Conservation (phyloP, 345 rosid species). For the Carallia pectinifolia region DNA sequence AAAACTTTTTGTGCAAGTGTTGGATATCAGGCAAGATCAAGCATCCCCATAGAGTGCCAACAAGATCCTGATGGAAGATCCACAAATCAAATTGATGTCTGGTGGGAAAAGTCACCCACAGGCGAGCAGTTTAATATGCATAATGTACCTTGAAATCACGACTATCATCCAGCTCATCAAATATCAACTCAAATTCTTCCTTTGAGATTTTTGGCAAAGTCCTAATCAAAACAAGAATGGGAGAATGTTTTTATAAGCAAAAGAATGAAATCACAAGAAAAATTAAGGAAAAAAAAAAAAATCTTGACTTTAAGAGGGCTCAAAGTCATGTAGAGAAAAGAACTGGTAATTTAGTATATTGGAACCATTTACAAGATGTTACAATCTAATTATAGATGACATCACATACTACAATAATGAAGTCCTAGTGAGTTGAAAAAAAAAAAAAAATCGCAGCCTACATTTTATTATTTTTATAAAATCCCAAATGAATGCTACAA, state of each 20-base stretch:
- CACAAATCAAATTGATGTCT: too few species aligned
- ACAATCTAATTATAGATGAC: not conserved
- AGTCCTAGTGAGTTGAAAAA: not conserved
- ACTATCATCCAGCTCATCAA: conserved; percentile 87
- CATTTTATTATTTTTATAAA: too few species aligned
- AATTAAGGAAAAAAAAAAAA: not conserved
- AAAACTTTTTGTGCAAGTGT: too few species aligned
- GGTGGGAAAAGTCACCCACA: too few species aligned
- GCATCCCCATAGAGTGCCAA: too few species aligned
- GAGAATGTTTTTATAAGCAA: not conserved
- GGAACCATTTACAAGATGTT: not conserved
- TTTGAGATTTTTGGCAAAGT: conserved; percentile 78
- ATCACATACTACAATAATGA: not conserved
- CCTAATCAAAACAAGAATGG: conserved; percentile 37
- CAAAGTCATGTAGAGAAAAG: not conserved
- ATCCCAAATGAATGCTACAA: too few species aligned
- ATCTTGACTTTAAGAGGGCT: not conserved
- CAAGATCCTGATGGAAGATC: too few species aligned
- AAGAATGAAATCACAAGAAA: not conserved
- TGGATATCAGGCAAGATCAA: too few species aligned
- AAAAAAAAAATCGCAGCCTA: too few species aligned
- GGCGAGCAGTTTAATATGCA: too few species aligned
- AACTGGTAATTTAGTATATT: not conserved
- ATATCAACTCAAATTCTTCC: conserved; percentile 84
- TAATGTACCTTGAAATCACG: conserved; percentile 81